Conservation (phyloP, 2,329 filamentous ascomycete genomes). For the Cytospora piceae region DNA sequence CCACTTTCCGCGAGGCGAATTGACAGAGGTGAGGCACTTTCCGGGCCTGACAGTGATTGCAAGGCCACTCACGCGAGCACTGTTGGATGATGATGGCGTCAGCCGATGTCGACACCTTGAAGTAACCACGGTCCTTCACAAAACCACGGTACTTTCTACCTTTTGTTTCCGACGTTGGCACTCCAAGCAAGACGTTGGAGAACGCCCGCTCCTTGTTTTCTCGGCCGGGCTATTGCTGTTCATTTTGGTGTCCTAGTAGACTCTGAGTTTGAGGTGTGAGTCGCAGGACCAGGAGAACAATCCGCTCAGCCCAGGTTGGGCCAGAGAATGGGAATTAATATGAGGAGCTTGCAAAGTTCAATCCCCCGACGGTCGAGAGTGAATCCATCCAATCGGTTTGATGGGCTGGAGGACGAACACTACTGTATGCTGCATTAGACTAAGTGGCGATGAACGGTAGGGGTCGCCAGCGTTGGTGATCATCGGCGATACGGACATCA, state of each 20-base stretch:
- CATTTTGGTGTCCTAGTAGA: conserved; percentile 5
- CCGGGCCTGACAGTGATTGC: conserved; percentile 52
- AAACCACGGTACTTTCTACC: conserved; percentile 35
- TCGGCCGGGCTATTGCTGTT: conserved; percentile 22
- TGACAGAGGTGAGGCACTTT: conserved; percentile 53
- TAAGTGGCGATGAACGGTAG: conserved; percentile 16
- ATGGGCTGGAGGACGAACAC: conserved; percentile 5
- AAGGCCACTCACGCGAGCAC: conserved; percentile 56
- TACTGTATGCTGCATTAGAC: conserved; percentile 16
- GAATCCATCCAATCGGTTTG: conserved; percentile 8
- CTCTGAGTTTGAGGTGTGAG: too few relatives aligned
- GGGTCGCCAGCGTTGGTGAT: conserved; percentile 17
- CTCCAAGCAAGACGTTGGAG: conserved; percentile 46
- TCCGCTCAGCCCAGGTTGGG: too few relatives aligned
- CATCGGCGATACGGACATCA: neutral
- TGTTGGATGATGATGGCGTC: conserved; percentile 32
- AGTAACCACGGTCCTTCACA: neutral
- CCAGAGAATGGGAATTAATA: neutral
- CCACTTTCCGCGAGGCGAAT: conserved; percentile 43
- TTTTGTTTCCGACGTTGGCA: conserved; percentile 57
- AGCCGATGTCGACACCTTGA: neutral
- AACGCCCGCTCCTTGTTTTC: conserved; percentile 27
- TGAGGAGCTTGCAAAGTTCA: neutral
- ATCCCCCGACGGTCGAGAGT: conserved; percentile 3
- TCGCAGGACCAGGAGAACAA: neutral